phyloP scores from a whole-genome alignment of 2,329 filamentous ascomycete species.

The Sporothrix schenckii region DNA sequence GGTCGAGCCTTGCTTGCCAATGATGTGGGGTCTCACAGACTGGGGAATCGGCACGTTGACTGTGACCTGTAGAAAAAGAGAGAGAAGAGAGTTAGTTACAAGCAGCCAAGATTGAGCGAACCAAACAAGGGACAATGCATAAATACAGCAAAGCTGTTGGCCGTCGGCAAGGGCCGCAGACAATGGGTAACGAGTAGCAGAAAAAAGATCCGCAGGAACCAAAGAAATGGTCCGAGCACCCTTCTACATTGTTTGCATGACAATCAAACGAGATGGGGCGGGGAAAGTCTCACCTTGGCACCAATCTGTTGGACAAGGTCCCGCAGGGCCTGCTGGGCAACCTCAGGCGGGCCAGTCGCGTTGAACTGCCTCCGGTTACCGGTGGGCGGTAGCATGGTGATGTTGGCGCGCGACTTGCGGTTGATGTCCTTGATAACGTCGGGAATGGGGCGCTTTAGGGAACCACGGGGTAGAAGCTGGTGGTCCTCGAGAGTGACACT shows the following conservation, averaged over 20 bases:
- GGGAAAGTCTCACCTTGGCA: slow-evolving; percentile 62
- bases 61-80: slow-evolving; percentile 41
- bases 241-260: not conserved
- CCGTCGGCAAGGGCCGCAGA: not conserved
- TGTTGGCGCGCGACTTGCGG: slow-evolving; percentile 82
- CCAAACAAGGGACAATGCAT: not conserved
- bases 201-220: not conserved
- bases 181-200: not conserved
- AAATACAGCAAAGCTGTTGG: not conserved
- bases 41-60: slow-evolving; percentile 79
- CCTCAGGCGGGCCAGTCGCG: slow-evolving; percentile 79
- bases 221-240: slow-evolving; percentile 3
- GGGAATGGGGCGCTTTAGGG: slow-evolving; percentile 81
- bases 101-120: not conserved
- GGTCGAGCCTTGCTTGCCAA: slow-evolving; percentile 85
- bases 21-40: slow-evolving; percentile 84
- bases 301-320: slow-evolving; percentile 88
- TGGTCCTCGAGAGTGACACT: slow-evolving; percentile 72
- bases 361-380: slow-evolving; percentile 78
- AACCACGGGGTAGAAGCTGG: slow-evolving; percentile 73
- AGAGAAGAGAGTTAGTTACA: slow-evolving; percentile 38
- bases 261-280: not conserved
- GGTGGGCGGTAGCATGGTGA: slow-evolving; percentile 74
- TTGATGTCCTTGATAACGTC: slow-evolving; percentile 93
- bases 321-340: slow-evolving; percentile 84